Percentiles rank a stretch among this genome's conserved stretches.
Evolutionary conservation across 2,329 filamentous ascomycete species (phyloP).

Genomic region (Xylaria polymorpha): DNA sequence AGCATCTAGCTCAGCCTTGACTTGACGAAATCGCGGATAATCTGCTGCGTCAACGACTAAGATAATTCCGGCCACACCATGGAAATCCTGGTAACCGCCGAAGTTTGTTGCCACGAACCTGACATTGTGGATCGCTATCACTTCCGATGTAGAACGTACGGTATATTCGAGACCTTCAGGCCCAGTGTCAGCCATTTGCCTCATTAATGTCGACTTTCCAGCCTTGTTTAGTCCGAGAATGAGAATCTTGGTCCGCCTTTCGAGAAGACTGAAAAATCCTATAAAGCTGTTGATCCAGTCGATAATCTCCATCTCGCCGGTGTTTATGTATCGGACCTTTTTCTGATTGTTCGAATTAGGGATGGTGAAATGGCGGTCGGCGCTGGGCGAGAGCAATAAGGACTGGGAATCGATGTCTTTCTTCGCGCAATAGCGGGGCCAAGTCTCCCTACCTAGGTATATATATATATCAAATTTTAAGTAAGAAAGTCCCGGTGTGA

Average conservation of each 20-base stretch:
- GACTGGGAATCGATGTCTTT: too few species aligned
- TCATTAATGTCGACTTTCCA: constrained; percentile 1
- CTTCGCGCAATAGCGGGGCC: too few species aligned
- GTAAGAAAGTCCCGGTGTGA: too few species aligned
- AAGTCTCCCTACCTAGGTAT: too few species aligned
- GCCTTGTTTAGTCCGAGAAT: background rate
- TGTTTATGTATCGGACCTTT: background rate
- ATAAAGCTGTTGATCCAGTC: background rate
- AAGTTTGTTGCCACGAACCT: background rate
- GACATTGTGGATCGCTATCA: background rate
- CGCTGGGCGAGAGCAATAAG: too few species aligned
- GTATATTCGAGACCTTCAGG: background rate
- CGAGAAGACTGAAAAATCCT: background rate
- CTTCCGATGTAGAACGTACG: background rate
- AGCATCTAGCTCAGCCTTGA: background rate
- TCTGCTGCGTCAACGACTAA: background rate
- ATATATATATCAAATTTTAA: too few species aligned
- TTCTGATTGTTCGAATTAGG: background rate
- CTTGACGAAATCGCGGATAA: background rate
- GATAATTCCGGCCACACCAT: background rate
- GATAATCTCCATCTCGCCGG: background rate
- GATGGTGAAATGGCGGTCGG: too few species aligned
- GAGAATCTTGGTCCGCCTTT: background rate
- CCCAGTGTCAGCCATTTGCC: background rate
- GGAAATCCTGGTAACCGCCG: background rate